Evolutionary conservation across 805 yeast genomes (phyloP), one percentile per base, ranked within the genome.

Genomic region (Pichia gijzeniarum): DNA sequence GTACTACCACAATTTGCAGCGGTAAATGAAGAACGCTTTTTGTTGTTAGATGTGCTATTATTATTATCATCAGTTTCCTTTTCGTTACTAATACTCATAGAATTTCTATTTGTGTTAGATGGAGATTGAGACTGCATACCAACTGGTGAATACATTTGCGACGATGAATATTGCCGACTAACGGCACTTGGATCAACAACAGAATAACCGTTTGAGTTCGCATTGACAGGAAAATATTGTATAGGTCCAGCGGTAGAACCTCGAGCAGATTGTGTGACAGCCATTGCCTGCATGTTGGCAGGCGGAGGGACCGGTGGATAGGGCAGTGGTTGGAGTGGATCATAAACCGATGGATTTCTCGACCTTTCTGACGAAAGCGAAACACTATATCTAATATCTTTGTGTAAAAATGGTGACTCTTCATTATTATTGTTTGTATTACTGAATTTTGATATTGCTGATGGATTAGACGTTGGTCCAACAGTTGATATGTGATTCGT

Each of bases 291-390:
- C 21, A 42, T 20, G 10, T 25, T 25, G 10, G 28, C 10, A 25
- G 28, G 10, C n/a, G 28, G 6, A 25, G 28, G 10, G 10, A 38
- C 21, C n/a, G 46, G 30, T 13, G 43, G 36, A 28, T 27, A 16
- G 14, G 55, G 56, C 30, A 51, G 20, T 10, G 61, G 59, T 41
- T 55, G 65, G 36, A 64, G 48, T 3, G 69, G 67, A 44, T 60
- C 69, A 49, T 63, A 63, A 17, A 71, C 65, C 13, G 76, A 70
- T 30, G 62, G 57, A 48, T 71, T 71, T 38, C 76, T 61, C 12
- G 65, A 57, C 40, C 58, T 55, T 33, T 41, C 48, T 9, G 53
- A 48, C 2, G 48, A 38, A 2, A 43, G 12, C 7, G 67, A 58
- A 9, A 55, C 53, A 41, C 60, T 57, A 44, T 56, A 63, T 33